These are phyloP conservation scores for Plantago major DNA, from an alignment of 257 asterid species.

Conservation along the genomic window DNA sequence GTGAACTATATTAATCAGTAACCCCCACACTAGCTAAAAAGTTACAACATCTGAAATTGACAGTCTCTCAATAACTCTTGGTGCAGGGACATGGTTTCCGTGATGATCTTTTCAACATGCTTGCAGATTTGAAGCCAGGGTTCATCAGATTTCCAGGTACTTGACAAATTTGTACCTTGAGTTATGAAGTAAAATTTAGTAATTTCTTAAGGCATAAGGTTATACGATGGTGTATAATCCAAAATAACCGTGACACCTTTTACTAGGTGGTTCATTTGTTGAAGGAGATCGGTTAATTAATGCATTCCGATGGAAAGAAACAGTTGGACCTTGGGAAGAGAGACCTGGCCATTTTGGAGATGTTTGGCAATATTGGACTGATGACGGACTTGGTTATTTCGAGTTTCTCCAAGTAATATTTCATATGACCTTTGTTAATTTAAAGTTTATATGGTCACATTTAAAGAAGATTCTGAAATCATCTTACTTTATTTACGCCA, in stretches of 20 bases:
- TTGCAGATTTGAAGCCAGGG: conserved; percentile 76
- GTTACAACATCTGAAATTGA: conserved; percentile 5
- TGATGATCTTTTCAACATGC: conserved; percentile 76
- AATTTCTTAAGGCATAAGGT: not conserved
- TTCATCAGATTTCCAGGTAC: conserved; percentile 94
- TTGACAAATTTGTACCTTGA: conserved; percentile 50
- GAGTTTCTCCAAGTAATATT: conserved; percentile 77
- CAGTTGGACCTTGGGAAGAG: conserved; percentile 82
- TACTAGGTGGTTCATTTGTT: conserved; percentile 83
- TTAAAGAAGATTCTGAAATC: conserved; percentile 1
- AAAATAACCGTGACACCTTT: not conserved
- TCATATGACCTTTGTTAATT: conserved; percentile 5
- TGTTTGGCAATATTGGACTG: conserved; percentile 98
- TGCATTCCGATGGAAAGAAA: conserved; percentile 92
- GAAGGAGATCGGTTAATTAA: conserved; percentile 76
- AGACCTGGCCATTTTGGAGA: conserved; percentile 93
- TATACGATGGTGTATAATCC: not conserved
- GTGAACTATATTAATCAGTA: not conserved
- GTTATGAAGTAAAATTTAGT: conserved; percentile 30
- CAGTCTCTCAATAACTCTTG: conserved; percentile 13
- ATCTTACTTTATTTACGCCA: conserved; percentile 7
- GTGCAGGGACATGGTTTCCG: conserved; percentile 94
- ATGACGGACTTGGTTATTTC: conserved; percentile 84
- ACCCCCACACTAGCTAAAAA: not conserved
- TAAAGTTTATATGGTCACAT: not conserved